Evolutionary conservation across 495 filamentous ascomycete species (phyloP).

Genomic region (Aspergillus asperescens): DNA sequence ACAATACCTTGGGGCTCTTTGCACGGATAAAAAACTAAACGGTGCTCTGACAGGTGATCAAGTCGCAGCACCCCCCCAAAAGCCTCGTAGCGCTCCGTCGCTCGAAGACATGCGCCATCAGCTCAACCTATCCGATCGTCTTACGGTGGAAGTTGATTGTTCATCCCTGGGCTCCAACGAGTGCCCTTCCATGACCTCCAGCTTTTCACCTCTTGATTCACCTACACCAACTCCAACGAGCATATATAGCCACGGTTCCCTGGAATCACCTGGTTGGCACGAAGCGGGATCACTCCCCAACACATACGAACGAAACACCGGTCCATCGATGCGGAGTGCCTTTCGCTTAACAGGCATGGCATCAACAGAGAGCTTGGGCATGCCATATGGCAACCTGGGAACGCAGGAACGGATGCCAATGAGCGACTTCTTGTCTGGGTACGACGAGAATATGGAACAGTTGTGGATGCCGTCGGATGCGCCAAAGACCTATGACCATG

Average conservation of each 20-base stretch:
- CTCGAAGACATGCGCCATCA: constrained; percentile 41
- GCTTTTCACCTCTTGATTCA: constrained; percentile 43
- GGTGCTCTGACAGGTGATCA: constrained; percentile 26
- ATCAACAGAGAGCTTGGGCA: constrained; percentile 30
- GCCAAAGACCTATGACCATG: constrained; percentile 37
- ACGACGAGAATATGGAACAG: constrained; percentile 43
- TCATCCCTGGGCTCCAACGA: constrained; percentile 40
- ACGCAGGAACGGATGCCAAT: constrained; percentile 37
- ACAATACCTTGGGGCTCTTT: too few relatives aligned
- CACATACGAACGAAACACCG: constrained; percentile 31
- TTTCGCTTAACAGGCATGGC: constrained; percentile 37
- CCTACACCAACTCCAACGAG: constrained; percentile 43
- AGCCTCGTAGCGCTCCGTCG: constrained; percentile 24
- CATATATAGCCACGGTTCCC: constrained; percentile 39
- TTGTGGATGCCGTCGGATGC: constrained; percentile 40
- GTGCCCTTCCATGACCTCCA: constrained; percentile 44
- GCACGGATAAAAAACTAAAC: constrained; percentile 14
- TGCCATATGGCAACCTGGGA: constrained; percentile 35
- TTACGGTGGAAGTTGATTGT: constrained; percentile 44
- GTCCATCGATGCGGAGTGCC: constrained; percentile 34
- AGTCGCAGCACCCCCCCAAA: constrained; percentile 22
- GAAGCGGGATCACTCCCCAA: constrained; percentile 29
- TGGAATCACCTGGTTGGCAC: constrained; percentile 42
- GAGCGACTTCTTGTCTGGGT: constrained; percentile 37
- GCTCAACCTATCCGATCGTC: constrained; percentile 36